Evolutionary conservation across 176 grass and related monocot species (phyloP).

Genomic region (Echinochloa phyllopogon): DNA sequence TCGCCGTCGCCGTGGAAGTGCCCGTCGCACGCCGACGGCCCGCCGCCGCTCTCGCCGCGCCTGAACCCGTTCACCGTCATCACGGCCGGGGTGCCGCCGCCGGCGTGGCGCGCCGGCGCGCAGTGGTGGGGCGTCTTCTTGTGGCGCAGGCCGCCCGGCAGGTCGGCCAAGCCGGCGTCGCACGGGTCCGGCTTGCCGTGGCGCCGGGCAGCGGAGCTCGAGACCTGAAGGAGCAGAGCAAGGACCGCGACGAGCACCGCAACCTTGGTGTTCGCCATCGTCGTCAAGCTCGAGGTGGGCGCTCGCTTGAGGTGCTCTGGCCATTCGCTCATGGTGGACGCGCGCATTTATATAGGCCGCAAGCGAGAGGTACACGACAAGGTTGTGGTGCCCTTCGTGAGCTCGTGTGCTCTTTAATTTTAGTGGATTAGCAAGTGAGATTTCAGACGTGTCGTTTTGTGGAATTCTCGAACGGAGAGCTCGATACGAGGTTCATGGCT

Average conservation of each 20-base stretch:
- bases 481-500: constrained; percentile 19
- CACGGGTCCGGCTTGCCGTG: constrained; percentile 12
- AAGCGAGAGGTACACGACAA: neutral
- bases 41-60: constrained; percentile 36
- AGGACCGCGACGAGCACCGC: neutral
- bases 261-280: neutral
- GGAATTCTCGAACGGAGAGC: constrained; percentile 1
- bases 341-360: neutral
- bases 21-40: constrained; percentile 38
- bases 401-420: neutral
- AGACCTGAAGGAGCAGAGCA: constrained; percentile 12
- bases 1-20: constrained; percentile 50
- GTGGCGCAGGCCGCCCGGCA: neutral
- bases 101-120: neutral
- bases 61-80: constrained; percentile 52
- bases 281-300: neutral
- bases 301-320: neutral
- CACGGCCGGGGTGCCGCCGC: constrained; percentile 17
- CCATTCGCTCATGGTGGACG: neutral
- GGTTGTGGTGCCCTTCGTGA: no score
- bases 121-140: neutral
- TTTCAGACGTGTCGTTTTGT: neutral
- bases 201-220: neutral
- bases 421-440: neutral
- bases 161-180: neutral